These are phyloP conservation scores for Aschersonia sp. DNA, from an alignment of 2,329 filamentous ascomycete genomes.

Conservation along the genomic window DNA sequence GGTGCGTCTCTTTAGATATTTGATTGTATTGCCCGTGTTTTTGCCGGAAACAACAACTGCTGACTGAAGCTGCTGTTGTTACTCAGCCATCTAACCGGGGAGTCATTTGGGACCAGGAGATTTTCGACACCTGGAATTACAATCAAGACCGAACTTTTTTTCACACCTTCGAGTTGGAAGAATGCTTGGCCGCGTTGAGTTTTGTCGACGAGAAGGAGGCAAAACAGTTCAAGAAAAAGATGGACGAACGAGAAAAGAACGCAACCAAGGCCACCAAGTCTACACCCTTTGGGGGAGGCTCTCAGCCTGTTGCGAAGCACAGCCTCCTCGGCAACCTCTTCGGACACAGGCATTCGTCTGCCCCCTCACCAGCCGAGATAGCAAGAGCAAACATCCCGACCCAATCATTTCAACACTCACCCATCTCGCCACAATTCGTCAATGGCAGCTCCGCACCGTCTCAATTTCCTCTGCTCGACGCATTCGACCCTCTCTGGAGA, in stretches of 20 bases:
- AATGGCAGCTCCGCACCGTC: slow-evolving; percentile 30
- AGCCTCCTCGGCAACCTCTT: slow-evolving; percentile 48
- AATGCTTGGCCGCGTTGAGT: slow-evolving; percentile 77
- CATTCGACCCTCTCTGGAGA: slow-evolving; percentile 50
- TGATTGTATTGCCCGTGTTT: not conserved
- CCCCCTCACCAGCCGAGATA: slow-evolving; percentile 42
- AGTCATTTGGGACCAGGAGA: slow-evolving; percentile 94
- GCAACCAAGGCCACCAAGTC: slow-evolving; percentile 74
- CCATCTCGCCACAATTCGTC: slow-evolving; percentile 28
- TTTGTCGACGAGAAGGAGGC: slow-evolving; percentile 97
- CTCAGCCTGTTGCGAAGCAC: slow-evolving; percentile 23
- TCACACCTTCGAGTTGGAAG: slow-evolving; percentile 90
- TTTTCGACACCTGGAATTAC: slow-evolving; percentile 89
- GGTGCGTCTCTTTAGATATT: slow-evolving; percentile 29
- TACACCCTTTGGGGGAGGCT: slow-evolving; percentile 54
- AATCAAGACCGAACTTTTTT: slow-evolving; percentile 97
- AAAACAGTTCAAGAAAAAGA: slow-evolving; percentile 92
- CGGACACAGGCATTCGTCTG: slow-evolving; percentile 44
- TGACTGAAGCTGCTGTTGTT: not conserved
- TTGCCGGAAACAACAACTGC: not conserved
- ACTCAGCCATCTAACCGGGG: slow-evolving; percentile 58
- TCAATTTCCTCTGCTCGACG: slow-evolving; percentile 48
- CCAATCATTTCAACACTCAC: slow-evolving; percentile 19
- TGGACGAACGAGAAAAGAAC: slow-evolving; percentile 91
- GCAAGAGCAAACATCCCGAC: slow-evolving; percentile 27